Conservation (phyloP, 306 rosid species). For the Macrotyloma uniflorum region DNA sequence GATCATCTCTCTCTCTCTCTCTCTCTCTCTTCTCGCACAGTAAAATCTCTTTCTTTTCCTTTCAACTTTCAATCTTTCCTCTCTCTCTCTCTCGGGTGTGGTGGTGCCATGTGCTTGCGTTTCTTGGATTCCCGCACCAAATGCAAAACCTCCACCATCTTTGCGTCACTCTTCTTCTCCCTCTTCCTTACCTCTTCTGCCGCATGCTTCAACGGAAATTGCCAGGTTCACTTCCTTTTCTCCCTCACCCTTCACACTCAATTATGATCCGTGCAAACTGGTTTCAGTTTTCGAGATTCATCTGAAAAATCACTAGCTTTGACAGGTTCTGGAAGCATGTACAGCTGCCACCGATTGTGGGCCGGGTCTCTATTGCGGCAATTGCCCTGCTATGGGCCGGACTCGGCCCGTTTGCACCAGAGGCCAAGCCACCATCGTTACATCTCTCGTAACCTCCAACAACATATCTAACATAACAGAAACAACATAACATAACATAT, state of each 20-base stretch:
- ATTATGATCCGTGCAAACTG: slow-evolving; percentile 26
- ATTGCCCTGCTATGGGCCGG: slow-evolving; percentile 78
- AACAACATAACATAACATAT: background rate
- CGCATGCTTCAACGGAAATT: slow-evolving; percentile 68
- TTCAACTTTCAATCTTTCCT: background rate
- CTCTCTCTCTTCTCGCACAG: slow-evolving; percentile 25
- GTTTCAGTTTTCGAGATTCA: slow-evolving; percentile 18
- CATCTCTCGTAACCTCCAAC: slow-evolving; percentile 61
- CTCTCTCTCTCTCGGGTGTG: slow-evolving; percentile 18
- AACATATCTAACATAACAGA: background rate
- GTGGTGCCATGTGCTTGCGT: slow-evolving; percentile 54
- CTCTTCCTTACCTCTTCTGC: slow-evolving; percentile 45
- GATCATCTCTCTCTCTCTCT: slow-evolving; percentile 23
- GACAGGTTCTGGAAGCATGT: slow-evolving; percentile 81
- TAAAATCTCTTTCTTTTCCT: slow-evolving; percentile 46
- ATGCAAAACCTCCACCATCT: slow-evolving; percentile 45
- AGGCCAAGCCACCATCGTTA: slow-evolving; percentile 70
- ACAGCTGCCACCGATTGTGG: slow-evolving; percentile 72
- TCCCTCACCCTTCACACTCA: background rate
- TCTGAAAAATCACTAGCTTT: background rate
- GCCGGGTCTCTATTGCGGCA: slow-evolving; percentile 81
- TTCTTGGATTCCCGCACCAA: slow-evolving; percentile 40
- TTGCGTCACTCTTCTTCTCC: slow-evolving; percentile 44
- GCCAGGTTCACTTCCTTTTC: slow-evolving; percentile 61
- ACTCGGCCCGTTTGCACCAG: slow-evolving; percentile 73